Evolutionary conservation across 2,329 filamentous ascomycete genomes (phyloP), one percentile per base, ranked within the genome.

Genomic region (Fusarium phyllophilum): DNA sequence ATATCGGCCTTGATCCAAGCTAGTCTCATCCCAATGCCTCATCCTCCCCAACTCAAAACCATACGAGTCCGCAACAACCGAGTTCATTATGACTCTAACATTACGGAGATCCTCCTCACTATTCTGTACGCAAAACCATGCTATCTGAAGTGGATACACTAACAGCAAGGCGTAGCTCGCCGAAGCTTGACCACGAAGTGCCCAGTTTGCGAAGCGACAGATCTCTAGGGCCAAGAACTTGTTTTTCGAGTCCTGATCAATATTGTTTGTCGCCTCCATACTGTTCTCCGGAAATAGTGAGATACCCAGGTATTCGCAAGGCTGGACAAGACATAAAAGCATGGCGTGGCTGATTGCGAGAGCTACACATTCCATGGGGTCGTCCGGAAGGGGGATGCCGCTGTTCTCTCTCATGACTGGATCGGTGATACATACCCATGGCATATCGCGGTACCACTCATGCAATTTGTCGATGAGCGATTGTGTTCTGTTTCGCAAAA

Each of bases 91-190:
- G 20, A 61, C 52, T 33, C 44, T 48, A 1, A 68, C 36, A 6
- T 18, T 36, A 3, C 18, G 6, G 0, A 72, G 57, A 0, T 59
- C 64, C 8, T 41, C 39, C 2, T 44, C 38, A 1, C 42, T 72
- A 8, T 24, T 10, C n/a, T 72, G 63, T 4, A 72, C 12, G 22
- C 42, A 68, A 11, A 31, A 72, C 68, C 69, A 72, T 1, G 69
- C 58, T 54, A 72, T 72, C 12, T 72, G 69, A 14, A 72, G 54
- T 3, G 69, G 69, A 34, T 68, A 72, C 14, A 72, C 48, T 10
- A 72, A 22, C 7, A 68, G 17, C 3, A 72, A 24, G 10, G 57
- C 69, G 26, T 64, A 38, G 3, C 39, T 59, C 1, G 69, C 52
- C 0, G 68, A 56, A 6, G 45, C 54, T 18, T 55, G 20, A 11